A percentile compares a stretch with the other conserved stretches of the same genome.
phyloP scores from a whole-genome alignment of 306 rosid species.

The Gleditsia sinensis region DNA sequence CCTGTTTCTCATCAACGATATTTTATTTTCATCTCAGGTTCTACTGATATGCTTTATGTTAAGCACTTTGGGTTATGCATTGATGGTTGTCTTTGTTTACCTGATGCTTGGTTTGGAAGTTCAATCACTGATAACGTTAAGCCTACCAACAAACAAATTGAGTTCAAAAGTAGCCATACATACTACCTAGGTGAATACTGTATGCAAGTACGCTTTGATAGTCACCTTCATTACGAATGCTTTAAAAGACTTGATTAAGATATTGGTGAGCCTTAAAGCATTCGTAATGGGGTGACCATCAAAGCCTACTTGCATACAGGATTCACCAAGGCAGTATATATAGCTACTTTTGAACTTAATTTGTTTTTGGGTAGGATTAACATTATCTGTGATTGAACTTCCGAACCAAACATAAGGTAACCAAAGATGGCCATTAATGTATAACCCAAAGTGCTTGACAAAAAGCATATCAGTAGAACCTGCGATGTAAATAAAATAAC shows the following conservation, averaged over 20 bases:
- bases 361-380: constrained; percentile 57
- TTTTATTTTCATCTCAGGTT: constrained; percentile 49
- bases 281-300: constrained; percentile 68
- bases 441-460: constrained; percentile 52
- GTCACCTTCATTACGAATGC: constrained; percentile 63
- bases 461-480: constrained; percentile 66
- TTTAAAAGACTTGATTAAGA: constrained; percentile 41
- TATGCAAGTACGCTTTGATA: constrained; percentile 76
- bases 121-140: constrained; percentile 67
- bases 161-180: constrained; percentile 69
- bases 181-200: constrained; percentile 70
- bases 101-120: constrained; percentile 62
- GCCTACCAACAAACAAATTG: constrained; percentile 55
- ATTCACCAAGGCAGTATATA: constrained; percentile 68
- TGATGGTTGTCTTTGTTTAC: constrained; percentile 74
- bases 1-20: not conserved
- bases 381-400: constrained; percentile 65
- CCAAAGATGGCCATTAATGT: constrained; percentile 78
- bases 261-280: constrained; percentile 42
- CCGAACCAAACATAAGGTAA: constrained; percentile 67
- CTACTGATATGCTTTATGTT: constrained; percentile 56
- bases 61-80: constrained; percentile 60
- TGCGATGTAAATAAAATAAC: constrained; percentile 33
- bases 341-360: constrained; percentile 65
- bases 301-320: constrained; percentile 77